Evolutionary conservation across 169 alveolate species (phyloP), one percentile per base, ranked within the genome.

Genomic region (Theileria sp.): DNA sequence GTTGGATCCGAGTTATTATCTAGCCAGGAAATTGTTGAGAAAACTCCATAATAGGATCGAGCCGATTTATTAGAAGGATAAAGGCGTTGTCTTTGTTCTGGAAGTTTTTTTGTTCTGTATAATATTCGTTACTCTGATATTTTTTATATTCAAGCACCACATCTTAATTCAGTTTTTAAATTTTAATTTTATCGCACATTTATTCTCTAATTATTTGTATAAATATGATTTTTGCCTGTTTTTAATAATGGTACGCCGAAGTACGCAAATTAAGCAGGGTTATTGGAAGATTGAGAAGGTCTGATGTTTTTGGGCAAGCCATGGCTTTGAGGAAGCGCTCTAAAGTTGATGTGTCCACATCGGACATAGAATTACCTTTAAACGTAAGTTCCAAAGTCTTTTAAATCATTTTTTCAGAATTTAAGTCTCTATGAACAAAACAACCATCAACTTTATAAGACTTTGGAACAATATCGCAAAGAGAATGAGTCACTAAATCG

Each of bases 1-100:
- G 7, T 50, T 84, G 70, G 90, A 84, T 58, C 90, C 90, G 0
- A 34, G 81, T 71, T 84, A 68, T 70, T 84, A 84, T 77, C 51
- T 84, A 17, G 44, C 90, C 23, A 73, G 90, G 38, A 84, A 84
- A 85, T 51, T 77, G 73, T 60, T 84, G 25, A 34, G 77, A 19
- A 65, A 60, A 34, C 75, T 84, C 19, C 90, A 84, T 61, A 73
- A 73, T 51, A 76, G 79, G 19, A 65, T 82, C 30, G 88, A 82
- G 32, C 88, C 88, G 6, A 56, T 82, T 65, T 82, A 75, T 44
- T 82, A 75, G 65, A 34, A 26, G 19, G 34, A 62, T 44, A 23
- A 62, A 13, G 60, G 38, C 54, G 19, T 8, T 0, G 36, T 28
- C 49, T 10, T 9, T 61, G n/a, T 61, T 61, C 8, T 28, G 51